These are phyloP conservation scores for Xylaria cubensis DNA, from an alignment of 495 filamentous ascomycete genomes.

Conservation along the genomic window DNA sequence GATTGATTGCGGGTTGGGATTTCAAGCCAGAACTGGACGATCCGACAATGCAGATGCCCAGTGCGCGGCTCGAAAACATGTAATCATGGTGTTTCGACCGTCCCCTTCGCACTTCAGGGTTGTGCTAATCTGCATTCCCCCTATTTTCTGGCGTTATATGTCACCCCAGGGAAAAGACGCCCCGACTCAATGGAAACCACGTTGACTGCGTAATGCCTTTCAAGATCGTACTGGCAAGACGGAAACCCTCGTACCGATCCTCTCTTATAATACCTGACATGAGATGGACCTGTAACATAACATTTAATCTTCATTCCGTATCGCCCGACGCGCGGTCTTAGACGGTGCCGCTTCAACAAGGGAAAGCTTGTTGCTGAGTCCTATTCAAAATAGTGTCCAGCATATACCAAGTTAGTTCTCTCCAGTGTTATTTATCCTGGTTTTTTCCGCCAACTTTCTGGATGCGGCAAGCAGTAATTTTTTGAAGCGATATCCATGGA, in stretches of 20 bases:
- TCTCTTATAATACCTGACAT: background rate
- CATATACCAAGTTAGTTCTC: background rate
- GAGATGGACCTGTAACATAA: background rate
- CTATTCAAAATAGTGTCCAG: background rate
- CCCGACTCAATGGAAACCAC: background rate
- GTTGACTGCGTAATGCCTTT: background rate
- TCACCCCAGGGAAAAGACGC: too few species aligned
- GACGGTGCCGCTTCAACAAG: background rate
- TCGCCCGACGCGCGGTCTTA: background rate
- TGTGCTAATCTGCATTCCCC: background rate
- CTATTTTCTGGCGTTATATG: background rate
- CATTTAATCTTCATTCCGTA: background rate
- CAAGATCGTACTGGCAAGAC: background rate
- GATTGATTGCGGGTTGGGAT: conserved; percentile 47
- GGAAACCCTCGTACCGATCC: background rate
- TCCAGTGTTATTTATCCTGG: background rate
- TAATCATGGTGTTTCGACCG: conserved; percentile 28
- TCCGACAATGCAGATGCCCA: conserved; percentile 53
- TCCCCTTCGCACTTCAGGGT: background rate
- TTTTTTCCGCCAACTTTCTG: background rate
- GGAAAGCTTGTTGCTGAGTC: background rate
- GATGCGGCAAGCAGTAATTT: background rate
- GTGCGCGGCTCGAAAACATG: conserved; percentile 53
- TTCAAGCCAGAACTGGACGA: conserved; percentile 56
- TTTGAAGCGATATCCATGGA: background rate